Conservation (phyloP, 2,329 filamentous ascomycete species). For the Calonectria crousiana region DNA sequence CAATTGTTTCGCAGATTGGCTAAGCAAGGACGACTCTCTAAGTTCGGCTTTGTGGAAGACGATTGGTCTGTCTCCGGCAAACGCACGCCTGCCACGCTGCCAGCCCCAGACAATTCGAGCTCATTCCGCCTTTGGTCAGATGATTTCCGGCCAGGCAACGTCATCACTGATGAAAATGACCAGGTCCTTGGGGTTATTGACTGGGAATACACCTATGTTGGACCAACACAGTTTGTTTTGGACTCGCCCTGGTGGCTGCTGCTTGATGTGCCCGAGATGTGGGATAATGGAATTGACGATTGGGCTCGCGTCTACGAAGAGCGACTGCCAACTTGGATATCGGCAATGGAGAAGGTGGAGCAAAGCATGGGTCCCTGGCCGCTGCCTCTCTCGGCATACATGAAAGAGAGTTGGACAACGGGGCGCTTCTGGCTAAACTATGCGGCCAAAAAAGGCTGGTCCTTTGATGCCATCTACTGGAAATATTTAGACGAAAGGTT, state of each 20-base stretch:
- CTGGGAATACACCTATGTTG: slow-evolving; percentile 54
- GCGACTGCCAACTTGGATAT: slow-evolving; percentile 36
- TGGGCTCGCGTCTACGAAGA: slow-evolving; percentile 47
- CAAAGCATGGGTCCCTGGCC: neutral
- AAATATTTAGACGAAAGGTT: slow-evolving; percentile 50
- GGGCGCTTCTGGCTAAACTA: slow-evolving; percentile 50
- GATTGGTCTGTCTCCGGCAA: slow-evolving; percentile 16
- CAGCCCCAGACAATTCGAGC: slow-evolving; percentile 37
- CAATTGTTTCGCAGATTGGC: slow-evolving; percentile 54
- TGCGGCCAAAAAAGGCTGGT: slow-evolving; percentile 52
- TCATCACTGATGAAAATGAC: slow-evolving; percentile 46
- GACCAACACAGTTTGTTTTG: slow-evolving; percentile 48
- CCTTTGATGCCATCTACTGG: slow-evolving; percentile 54
- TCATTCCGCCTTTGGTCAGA: slow-evolving; percentile 48
- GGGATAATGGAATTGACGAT: slow-evolving; percentile 44
- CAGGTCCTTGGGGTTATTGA: slow-evolving; percentile 49
- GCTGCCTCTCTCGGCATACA: slow-evolving; percentile 44
- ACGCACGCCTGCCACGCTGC: slow-evolving; percentile 2
- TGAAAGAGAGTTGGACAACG: slow-evolving; percentile 52
- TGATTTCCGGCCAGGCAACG: slow-evolving; percentile 48
- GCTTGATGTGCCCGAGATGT: slow-evolving; percentile 47
- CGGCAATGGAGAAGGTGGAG: neutral
- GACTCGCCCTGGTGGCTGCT: slow-evolving; percentile 56
- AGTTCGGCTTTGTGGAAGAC: slow-evolving; percentile 41
- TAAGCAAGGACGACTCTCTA: slow-evolving; percentile 38